These are phyloP conservation scores for Penicillium longicatenatum DNA, from an alignment of 495 filamentous ascomycete species.

Conservation along the genomic window DNA sequence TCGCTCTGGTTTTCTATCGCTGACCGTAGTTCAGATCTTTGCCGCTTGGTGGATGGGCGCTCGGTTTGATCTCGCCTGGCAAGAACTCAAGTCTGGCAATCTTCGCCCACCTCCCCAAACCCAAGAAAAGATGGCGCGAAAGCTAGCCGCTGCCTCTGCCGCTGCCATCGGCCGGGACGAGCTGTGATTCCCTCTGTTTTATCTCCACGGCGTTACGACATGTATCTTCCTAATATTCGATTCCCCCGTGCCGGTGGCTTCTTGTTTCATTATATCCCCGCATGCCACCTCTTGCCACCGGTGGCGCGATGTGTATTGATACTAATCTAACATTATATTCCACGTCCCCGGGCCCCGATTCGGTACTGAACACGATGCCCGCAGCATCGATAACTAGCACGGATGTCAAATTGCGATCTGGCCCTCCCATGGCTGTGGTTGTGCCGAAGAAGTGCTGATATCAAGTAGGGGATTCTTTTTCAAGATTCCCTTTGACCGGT, in stretches of 20 bases:
- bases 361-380: not conserved
- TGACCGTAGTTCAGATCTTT: slow-evolving; percentile 54
- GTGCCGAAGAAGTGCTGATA: slow-evolving; percentile 89
- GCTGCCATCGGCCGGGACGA: slow-evolving; percentile 18
- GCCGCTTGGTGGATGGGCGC: slow-evolving; percentile 69
- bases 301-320: slow-evolving; percentile 35
- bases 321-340: slow-evolving; percentile 32
- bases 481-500: slow-evolving; percentile 31
- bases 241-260: slow-evolving; percentile 33
- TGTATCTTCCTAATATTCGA: slow-evolving; percentile 30
- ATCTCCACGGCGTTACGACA: slow-evolving; percentile 37
- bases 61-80: slow-evolving; percentile 62
- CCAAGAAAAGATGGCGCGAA: not conserved
- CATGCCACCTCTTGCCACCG: slow-evolving; percentile 14
- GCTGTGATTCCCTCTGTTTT: slow-evolving; percentile 20
- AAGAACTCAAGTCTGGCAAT: slow-evolving; percentile 56
- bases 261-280: slow-evolving; percentile 34
- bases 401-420: slow-evolving; percentile 99
- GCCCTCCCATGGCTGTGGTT: slow-evolving; percentile 81
- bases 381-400: slow-evolving; percentile 58
- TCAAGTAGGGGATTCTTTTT: slow-evolving; percentile 33
- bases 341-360: not conserved
- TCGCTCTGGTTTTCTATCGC: not conserved
- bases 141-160: not conserved
- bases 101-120: slow-evolving; percentile 29